Evolutionary conservation across 2,329 filamentous ascomycete genomes (phyloP).

Genomic region (Alternaria dauci): DNA sequence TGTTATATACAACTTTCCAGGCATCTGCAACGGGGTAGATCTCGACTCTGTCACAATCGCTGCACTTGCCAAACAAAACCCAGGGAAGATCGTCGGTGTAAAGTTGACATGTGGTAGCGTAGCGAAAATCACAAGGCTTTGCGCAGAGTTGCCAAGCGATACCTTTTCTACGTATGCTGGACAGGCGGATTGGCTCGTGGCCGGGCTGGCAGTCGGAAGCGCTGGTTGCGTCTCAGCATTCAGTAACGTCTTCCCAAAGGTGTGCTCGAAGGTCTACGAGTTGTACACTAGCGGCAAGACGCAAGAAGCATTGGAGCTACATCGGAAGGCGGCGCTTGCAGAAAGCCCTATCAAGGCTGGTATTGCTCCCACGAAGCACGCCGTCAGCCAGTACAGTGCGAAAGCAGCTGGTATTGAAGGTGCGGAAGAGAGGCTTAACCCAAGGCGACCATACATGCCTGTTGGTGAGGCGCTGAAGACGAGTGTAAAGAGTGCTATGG

Average conservation of each 20-base stretch:
- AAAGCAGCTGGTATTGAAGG: constrained; percentile 62
- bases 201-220: constrained; percentile 61
- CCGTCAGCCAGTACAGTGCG: constrained; percentile 68
- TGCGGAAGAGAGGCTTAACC: constrained; percentile 40
- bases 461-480: constrained; percentile 36
- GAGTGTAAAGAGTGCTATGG: constrained; percentile 36
- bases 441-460: constrained; percentile 40
- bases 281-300: constrained; percentile 67
- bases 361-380: constrained; percentile 74
- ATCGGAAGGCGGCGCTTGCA: constrained; percentile 69
- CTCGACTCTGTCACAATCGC: constrained; percentile 72
- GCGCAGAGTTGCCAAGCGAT: constrained; percentile 58
- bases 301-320: constrained; percentile 67
- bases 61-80: constrained; percentile 61
- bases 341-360: constrained; percentile 72
- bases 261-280: constrained; percentile 66
- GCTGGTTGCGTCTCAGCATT: constrained; percentile 67
- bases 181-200: constrained; percentile 74
- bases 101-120: constrained; percentile 80
- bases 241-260: constrained; percentile 65
- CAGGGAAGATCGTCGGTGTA: constrained; percentile 71
- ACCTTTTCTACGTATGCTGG: constrained; percentile 75
- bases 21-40: constrained; percentile 71
- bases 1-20: constrained; percentile 77
- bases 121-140: constrained; percentile 73